Evolutionary conservation across 1,284 basidiomycete genomes (phyloP), one percentile per base, ranked within the genome.

Genomic region (Phellinidium pouzarii): DNA sequence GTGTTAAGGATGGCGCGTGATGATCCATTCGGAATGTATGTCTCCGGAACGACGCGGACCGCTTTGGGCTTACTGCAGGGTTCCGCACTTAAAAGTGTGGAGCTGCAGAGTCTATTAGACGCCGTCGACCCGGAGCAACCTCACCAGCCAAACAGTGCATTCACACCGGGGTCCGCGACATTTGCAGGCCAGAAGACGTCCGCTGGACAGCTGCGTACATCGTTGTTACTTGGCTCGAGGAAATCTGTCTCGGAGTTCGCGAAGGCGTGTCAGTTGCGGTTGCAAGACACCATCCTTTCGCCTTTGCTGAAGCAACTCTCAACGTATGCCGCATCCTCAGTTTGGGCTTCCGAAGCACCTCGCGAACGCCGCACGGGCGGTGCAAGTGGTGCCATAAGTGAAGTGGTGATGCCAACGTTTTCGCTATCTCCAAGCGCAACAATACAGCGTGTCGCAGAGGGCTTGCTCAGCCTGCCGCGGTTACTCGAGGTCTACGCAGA

Each of bases 401-500:
- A 91, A 54, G 75, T 93, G 23, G 76, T 80, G 36, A 82, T 98
- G n/a, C 95, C 95, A 2, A 90, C 81, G 3, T 99, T 99, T 69
- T 96, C 93, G 1, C 76, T 94, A 12, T 91, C 89, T 9, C 94
- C 94, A 0, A 96, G 86, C 41, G 88, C 92, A 53, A 84, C 80
- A 1, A 87, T 97, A 59, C 88, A 94, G 55, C 81, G 85, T 46
- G 84, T 98, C 14, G 89, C 91, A 4, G 96, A 99, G 64, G 93
- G 92, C 4, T 71, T 99, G 44, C 76, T 98, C 37, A 97, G 96
- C 68, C 78, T 99, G 4, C 92, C 95, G 1, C 74, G 94, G 46
- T 72, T 98, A 19, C 95, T 99, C 65, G 94, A 98, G 66, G 87
- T 94, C 14, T 94, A 96, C 63, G 91, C 89, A 3, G 86, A 90